Conservation (phyloP, 2,329 filamentous ascomycete genomes). For the Cadophora gregata region DNA sequence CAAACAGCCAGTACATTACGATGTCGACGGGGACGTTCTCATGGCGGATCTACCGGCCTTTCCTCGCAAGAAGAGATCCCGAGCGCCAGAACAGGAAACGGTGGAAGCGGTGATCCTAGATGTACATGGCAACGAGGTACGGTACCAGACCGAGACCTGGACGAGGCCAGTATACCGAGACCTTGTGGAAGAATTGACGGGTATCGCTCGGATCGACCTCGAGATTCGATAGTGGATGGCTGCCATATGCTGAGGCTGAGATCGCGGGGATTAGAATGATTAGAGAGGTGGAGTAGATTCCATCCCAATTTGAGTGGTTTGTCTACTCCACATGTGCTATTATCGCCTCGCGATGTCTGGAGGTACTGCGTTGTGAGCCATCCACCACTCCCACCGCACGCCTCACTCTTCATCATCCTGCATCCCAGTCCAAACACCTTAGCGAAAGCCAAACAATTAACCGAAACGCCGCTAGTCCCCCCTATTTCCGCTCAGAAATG, state of each 20-base stretch:
- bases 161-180: not conserved
- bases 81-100: constrained; percentile 9
- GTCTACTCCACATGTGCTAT: constrained; percentile 5
- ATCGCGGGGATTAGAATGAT: not conserved
- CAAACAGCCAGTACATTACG: constrained; percentile 21
- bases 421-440: not conserved
- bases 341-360: not conserved
- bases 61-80: not conserved
- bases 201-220: constrained; percentile 48
- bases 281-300: constrained; percentile 1
- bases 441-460: not conserved
- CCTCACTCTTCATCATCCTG: not conserved
- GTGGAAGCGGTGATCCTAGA: constrained; percentile 25
- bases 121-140: constrained; percentile 15
- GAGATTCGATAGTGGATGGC: constrained; percentile 41
- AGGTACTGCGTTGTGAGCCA: not conserved
- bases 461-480: constrained; percentile 10
- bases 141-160: constrained; percentile 22
- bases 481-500: not conserved
- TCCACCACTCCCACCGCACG: not conserved
- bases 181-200: constrained; percentile 45
- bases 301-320: constrained; percentile 4
- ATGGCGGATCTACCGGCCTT: constrained; percentile 35
- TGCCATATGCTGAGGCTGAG: not conserved
- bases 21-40: constrained; percentile 37